Conservation (phyloP, 257 asterid species). For the Perilla frutescens region DNA sequence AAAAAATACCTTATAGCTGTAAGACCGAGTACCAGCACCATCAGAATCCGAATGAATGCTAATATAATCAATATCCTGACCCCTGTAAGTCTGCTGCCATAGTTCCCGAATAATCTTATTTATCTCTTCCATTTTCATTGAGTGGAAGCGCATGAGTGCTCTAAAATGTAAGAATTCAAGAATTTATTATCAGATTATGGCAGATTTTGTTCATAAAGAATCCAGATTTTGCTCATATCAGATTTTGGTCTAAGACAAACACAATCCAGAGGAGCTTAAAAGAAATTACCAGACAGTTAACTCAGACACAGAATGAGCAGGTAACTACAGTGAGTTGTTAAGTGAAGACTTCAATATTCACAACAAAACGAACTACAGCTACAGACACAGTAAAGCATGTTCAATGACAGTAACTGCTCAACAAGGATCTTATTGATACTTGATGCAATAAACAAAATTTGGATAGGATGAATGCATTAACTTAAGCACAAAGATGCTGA, state of each 20-base stretch:
- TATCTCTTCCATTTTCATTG: conserved; percentile 99
- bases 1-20: conserved; percentile 81
- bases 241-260: no score
- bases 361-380: background rate
- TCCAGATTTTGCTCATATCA: no score
- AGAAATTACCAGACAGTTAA: conserved; percentile 6
- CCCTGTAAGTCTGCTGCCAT: conserved; percentile 99
- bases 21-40: conserved; percentile 94
- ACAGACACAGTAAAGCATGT: conserved; percentile 4
- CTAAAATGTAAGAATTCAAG: conserved; percentile 46
- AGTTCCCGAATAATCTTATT: conserved; percentile 95
- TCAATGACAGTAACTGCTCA: conserved; percentile 13
- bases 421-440: background rate
- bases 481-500: background rate
- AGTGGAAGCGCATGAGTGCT: conserved; percentile 98
- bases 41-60: conserved; percentile 96
- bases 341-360: background rate
- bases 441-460: background rate
- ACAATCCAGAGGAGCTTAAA: background rate
- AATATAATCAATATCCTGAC: conserved; percentile 97
- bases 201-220: no score
- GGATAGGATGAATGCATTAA: background rate
- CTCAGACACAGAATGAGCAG: conserved; percentile 9
- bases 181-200: conserved; percentile 38
- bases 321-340: background rate